Conservation (phyloP, 2,329 filamentous ascomycete species). For the Dryadomyces quercivorus region DNA sequence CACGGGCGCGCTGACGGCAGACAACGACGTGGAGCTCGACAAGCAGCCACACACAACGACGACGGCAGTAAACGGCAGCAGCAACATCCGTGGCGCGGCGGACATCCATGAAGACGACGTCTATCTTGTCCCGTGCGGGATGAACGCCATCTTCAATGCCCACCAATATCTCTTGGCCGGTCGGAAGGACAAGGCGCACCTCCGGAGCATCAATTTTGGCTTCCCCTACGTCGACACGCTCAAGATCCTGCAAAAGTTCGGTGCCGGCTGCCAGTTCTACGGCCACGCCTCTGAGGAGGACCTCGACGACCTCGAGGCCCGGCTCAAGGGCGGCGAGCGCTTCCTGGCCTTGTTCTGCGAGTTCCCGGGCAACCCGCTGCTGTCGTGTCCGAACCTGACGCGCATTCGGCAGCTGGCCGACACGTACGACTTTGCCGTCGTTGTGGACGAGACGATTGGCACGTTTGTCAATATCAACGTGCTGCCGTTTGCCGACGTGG, state of each 20-base stretch:
- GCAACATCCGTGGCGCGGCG: constrained; percentile 41
- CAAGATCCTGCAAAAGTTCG: constrained; percentile 91
- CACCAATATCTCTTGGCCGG: constrained; percentile 61
- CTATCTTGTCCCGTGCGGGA: constrained; percentile 77
- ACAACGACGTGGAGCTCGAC: constrained; percentile 45
- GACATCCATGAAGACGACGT: constrained; percentile 76
- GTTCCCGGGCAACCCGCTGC: constrained; percentile 83
- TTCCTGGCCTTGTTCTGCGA: constrained; percentile 85
- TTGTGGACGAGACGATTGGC: constrained; percentile 92
- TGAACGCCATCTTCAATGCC: constrained; percentile 89
- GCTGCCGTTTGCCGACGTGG: constrained; percentile 75
- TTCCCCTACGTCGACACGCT: constrained; percentile 96
- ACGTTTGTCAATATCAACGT: constrained; percentile 96
- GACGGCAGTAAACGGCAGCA: constrained; percentile 7
- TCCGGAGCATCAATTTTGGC: constrained; percentile 83
- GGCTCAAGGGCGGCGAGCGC: constrained; percentile 58
- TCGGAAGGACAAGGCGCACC: constrained; percentile 32
- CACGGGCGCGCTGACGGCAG: constrained; percentile 66
- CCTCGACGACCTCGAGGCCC: constrained; percentile 68
- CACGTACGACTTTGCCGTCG: constrained; percentile 74
- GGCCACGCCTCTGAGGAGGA: constrained; percentile 67
- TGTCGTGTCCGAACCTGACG: constrained; percentile 70
- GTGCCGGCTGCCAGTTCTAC: constrained; percentile 79
- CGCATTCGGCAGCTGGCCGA: constrained; percentile 75
- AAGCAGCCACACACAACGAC: constrained; percentile 15